Evolutionary conservation across 2,329 filamentous ascomycete species (phyloP).

Genomic region (Tolypocladium capitatum): DNA sequence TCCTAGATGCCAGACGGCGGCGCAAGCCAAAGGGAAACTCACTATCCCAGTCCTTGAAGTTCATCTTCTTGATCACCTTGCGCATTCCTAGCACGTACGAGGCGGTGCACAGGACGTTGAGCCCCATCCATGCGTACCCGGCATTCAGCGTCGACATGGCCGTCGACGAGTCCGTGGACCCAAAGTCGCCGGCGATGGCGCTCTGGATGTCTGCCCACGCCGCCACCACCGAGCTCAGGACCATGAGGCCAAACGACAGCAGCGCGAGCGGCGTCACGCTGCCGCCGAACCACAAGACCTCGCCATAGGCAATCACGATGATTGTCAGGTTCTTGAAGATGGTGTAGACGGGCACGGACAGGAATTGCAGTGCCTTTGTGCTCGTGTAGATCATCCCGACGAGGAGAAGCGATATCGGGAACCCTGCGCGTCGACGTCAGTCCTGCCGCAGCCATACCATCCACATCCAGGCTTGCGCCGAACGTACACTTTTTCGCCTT

Average conservation of each 20-base stretch:
- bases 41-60: constrained; percentile 99
- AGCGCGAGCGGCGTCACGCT: constrained; percentile 77
- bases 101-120: constrained; percentile 92
- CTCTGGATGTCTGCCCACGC: constrained; percentile 95
- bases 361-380: constrained; percentile 88
- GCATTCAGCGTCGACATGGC: constrained; percentile 83
- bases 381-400: constrained; percentile 99
- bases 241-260: constrained; percentile 93
- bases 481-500: constrained; percentile 82
- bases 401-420: constrained; percentile 86
- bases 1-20: neutral
- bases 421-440: constrained; percentile 47
- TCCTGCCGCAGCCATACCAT: neutral
- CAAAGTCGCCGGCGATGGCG: constrained; percentile 37
- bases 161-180: constrained; percentile 51
- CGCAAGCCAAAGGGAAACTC: constrained; percentile 28
- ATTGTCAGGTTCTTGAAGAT: constrained; percentile 99
- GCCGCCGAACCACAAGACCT: constrained; percentile 96
- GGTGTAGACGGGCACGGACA: constrained; percentile 96
- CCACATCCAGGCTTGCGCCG: no score
- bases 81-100: constrained; percentile 86
- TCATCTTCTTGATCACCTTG: constrained; percentile 98
- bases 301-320: constrained; percentile 94
- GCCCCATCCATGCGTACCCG: constrained; percentile 94
- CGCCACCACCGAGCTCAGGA: constrained; percentile 83